Percentiles rank a stretch among this genome's conserved stretches.
Evolutionary conservation across 495 filamentous ascomycete species (phyloP).

Genomic region (Usnea hakonensis): DNA sequence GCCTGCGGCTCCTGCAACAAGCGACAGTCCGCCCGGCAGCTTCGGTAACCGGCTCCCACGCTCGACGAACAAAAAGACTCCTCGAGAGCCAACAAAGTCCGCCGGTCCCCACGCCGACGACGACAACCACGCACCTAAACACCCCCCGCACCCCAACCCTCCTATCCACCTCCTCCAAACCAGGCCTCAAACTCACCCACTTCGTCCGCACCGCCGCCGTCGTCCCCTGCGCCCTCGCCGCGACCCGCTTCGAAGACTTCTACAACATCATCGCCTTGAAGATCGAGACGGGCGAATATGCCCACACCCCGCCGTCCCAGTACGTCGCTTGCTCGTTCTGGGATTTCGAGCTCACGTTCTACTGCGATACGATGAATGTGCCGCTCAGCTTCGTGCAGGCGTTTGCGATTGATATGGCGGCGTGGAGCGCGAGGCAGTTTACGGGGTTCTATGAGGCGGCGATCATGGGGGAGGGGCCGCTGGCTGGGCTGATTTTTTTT

Average conservation of each 20-base stretch:
- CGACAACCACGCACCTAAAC: neutral
- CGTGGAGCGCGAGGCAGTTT: neutral
- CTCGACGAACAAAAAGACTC: neutral
- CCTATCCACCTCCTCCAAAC: neutral
- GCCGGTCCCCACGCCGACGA: neutral
- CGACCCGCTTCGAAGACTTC: conserved; percentile 21
- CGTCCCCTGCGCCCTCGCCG: conserved; percentile 23
- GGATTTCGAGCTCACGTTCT: conserved; percentile 1
- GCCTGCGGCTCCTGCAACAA: neutral
- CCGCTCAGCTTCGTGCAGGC: conserved; percentile 4
- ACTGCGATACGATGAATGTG: neutral
- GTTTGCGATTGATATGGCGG: neutral
- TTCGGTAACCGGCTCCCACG: neutral
- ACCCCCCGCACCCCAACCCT: neutral
- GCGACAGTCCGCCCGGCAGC: neutral
- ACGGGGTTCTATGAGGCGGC: neutral
- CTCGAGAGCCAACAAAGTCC: neutral
- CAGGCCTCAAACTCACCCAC: neutral
- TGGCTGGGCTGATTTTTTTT: neutral
- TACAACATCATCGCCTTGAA: conserved; percentile 3
- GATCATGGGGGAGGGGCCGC: neutral
- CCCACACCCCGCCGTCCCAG: neutral
- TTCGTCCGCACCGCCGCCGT: neutral
- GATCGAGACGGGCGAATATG: neutral
- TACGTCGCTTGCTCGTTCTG: neutral